Conservation (phyloP, 1,284 basidiomycete genomes). For the Bondarzewia mesenterica region DNA sequence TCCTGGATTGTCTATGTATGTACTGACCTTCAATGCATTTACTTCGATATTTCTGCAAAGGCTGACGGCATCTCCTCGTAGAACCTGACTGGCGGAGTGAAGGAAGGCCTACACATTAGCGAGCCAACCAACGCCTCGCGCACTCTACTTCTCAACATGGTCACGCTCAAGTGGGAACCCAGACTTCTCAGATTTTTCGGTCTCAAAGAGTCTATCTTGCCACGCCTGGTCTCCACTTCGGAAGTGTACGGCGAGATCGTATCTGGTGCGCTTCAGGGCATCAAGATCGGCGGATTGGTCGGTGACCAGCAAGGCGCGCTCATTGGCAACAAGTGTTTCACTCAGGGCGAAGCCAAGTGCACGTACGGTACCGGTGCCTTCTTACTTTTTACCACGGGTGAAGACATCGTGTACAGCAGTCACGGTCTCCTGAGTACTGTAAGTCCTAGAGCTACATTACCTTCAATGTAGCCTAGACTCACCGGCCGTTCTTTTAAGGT, state of each 20-base stretch:
- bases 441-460: conserved; percentile 13
- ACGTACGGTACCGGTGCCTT: conserved; percentile 97
- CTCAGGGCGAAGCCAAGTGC: conserved; percentile 83
- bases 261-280: conserved; percentile 63
- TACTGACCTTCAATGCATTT: conserved; percentile 5
- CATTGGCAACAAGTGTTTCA: conserved; percentile 92
- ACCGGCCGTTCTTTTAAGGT: conserved; percentile 38
- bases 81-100: conserved; percentile 77
- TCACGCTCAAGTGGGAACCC: conserved; percentile 78
- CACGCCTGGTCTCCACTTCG: conserved; percentile 85
- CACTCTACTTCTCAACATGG: conserved; percentile 86
- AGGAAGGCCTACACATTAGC: conserved; percentile 74
- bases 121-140: conserved; percentile 98
- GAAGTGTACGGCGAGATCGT: conserved; percentile 84
- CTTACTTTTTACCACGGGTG: conserved; percentile 89
- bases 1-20: conserved; percentile 91
- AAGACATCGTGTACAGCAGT: conserved; percentile 75
- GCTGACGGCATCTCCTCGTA: conserved; percentile 22
- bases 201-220: conserved; percentile 72
- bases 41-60: conserved; percentile 2
- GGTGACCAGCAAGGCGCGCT: conserved; percentile 97
- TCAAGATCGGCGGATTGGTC: conserved; percentile 86
- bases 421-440: conserved; percentile 90
- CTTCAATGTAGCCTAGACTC: conserved; percentile 10
- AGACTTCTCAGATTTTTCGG: conserved; percentile 85